These are phyloP conservation scores for Pseudocercospora macadamiae DNA, from an alignment of 2,329 filamentous ascomycete genomes.

Conservation along the genomic window DNA sequence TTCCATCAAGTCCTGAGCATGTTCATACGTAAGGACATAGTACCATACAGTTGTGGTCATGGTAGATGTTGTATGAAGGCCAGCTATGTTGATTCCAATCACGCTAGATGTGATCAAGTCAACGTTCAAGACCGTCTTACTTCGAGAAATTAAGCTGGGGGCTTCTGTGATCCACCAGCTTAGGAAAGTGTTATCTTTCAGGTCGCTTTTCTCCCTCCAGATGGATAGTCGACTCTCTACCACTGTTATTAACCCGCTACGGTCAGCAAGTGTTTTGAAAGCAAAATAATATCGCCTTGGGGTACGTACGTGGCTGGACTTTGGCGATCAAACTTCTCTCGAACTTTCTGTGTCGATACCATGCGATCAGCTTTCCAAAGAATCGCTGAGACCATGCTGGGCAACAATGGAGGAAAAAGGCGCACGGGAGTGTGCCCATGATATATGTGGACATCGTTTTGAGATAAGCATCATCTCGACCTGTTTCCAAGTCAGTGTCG, in stretches of 20 bases:
- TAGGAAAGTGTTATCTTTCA: neutral
- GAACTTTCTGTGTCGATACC: neutral
- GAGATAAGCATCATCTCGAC: neutral
- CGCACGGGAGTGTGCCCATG: neutral
- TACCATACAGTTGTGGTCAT: neutral
- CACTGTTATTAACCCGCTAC: too few relatives aligned
- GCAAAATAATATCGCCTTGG: too few relatives aligned
- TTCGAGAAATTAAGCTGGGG: neutral
- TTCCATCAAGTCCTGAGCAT: neutral
- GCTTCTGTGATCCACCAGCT: neutral
- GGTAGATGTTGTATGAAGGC: neutral
- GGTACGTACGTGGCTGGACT: too few relatives aligned
- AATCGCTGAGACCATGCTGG: neutral
- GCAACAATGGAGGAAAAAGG: neutral
- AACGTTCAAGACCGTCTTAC: neutral
- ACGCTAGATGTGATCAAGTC: neutral
- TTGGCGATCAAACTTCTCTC: neutral
- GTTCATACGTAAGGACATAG: neutral
- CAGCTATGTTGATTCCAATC: neutral
- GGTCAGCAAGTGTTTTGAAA: too few relatives aligned
- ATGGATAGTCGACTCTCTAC: neutral
- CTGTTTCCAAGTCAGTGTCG: too few relatives aligned
- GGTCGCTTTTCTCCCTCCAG: neutral
- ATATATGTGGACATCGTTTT: neutral
- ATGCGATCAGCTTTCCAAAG: neutral